Evolutionary conservation across 2,329 filamentous ascomycete species (phyloP).

Genomic region (Tympanopsis confertula): DNA sequence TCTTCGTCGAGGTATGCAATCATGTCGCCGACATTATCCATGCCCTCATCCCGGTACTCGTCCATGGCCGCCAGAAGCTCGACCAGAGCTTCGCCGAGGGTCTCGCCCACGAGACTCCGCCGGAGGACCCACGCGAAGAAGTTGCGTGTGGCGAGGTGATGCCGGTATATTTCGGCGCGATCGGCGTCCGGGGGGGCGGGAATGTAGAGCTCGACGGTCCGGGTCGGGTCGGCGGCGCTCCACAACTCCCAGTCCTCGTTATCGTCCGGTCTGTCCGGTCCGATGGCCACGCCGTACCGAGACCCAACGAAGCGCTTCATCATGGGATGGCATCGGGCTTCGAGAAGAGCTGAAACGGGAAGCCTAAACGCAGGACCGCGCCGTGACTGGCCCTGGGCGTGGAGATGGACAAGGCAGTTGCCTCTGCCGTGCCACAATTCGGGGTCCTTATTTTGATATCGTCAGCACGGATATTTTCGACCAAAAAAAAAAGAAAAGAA

Average conservation of each 20-base stretch:
- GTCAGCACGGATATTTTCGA: slow-evolving; percentile 4
- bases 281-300: slow-evolving; percentile 4
- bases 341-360: slow-evolving; percentile 42
- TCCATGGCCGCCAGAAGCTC: slow-evolving; percentile 54
- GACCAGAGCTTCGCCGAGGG: slow-evolving; percentile 52
- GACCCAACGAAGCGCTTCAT: slow-evolving; percentile 29
- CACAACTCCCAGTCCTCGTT: slow-evolving; percentile 16
- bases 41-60: slow-evolving; percentile 40
- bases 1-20: slow-evolving; percentile 55
- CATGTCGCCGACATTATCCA: slow-evolving; percentile 49
- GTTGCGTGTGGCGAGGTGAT: slow-evolving; percentile 62
- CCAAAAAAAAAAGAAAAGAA: neutral
- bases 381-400: slow-evolving; percentile 51
- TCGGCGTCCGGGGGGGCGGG: slow-evolving; percentile 44
- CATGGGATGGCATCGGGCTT: slow-evolving; percentile 46
- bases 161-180: slow-evolving; percentile 41
- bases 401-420: slow-evolving; percentile 60
- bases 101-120: slow-evolving; percentile 54
- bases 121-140: slow-evolving; percentile 62
- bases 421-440: slow-evolving; percentile 60
- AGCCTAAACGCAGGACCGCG: slow-evolving; percentile 59
- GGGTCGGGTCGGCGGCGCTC: slow-evolving; percentile 15
- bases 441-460: slow-evolving; percentile 39
- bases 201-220: slow-evolving; percentile 53
- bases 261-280: slow-evolving; percentile 4